A percentile compares a stretch with the other conserved stretches of the same genome.
Conservation (phyloP, 306 rosid genomes). For the Sicyos baderoa region DNA sequence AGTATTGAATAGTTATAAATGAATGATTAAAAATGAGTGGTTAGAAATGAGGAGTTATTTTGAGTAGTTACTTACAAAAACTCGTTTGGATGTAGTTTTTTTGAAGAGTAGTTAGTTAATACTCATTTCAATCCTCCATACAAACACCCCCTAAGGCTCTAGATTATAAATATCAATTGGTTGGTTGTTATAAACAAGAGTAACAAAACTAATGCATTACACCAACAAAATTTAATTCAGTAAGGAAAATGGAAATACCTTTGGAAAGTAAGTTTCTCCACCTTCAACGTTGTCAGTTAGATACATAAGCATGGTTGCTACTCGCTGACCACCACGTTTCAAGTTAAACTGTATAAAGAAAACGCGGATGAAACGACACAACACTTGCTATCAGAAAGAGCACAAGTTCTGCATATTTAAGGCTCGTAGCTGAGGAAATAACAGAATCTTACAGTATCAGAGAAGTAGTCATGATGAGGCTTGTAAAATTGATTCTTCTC, state of each 20-base stretch:
- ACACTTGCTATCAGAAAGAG: background rate
- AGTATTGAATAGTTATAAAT: too few relatives aligned
- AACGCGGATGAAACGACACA: background rate
- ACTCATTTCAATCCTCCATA: too few relatives aligned
- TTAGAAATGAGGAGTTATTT: too few relatives aligned
- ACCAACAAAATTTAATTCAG: constrained; percentile 24
- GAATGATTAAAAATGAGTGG: too few relatives aligned
- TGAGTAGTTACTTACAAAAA: too few relatives aligned
- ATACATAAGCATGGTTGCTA: constrained; percentile 92
- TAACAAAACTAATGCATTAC: background rate
- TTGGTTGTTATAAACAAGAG: background rate
- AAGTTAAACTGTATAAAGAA: constrained; percentile 59
- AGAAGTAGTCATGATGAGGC: constrained; percentile 94
- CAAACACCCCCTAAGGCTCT: too few relatives aligned
- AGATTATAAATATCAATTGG: background rate
- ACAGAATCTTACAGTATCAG: constrained; percentile 67
- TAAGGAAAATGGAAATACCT: constrained; percentile 36
- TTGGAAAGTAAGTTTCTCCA: constrained; percentile 94
- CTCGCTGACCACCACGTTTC: constrained; percentile 98
- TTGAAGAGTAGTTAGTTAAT: too few relatives aligned
- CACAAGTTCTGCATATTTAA: background rate
- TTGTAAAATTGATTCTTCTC: constrained; percentile 79
- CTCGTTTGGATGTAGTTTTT: too few relatives aligned
- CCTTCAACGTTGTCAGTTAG: constrained; percentile 87
- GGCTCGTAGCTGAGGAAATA: constrained; percentile 7